Percentiles rank a stretch among this genome's conserved stretches.
Evolutionary conservation across 2,329 filamentous ascomycete genomes (phyloP).

Genomic region (Sarocladium brachiariae): DNA sequence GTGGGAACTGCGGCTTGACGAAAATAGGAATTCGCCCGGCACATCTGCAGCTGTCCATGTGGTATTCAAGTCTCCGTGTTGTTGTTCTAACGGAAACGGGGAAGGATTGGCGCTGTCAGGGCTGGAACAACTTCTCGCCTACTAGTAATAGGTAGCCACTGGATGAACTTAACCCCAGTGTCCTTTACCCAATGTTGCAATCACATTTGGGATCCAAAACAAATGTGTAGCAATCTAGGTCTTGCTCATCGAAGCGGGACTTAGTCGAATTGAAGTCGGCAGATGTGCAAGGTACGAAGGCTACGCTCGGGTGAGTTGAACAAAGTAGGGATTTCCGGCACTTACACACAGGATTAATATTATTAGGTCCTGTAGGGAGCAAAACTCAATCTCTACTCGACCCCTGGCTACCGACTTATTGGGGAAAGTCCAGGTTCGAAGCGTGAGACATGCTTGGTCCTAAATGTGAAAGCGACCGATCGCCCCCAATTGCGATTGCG

Average conservation of each 20-base stretch:
- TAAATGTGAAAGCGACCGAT: background rate
- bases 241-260: no score
- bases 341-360: background rate
- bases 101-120: constrained; percentile 4
- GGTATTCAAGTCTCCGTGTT: constrained; percentile 2
- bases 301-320: no score
- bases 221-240: no score
- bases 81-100: background rate
- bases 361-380: no score
- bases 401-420: background rate
- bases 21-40: constrained; percentile 7
- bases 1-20: constrained; percentile 2
- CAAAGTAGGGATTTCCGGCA: no score
- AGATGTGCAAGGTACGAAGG: no score
- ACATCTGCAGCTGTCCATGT: constrained; percentile 8
- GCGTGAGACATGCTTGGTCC: background rate
- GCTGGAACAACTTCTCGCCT: background rate
- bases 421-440: background rate
- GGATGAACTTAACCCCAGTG: no score
- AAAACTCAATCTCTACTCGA: constrained; percentile 2
- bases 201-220: no score
- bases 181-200: no score
- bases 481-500: no score
- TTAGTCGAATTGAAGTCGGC: no score
- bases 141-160: no score